These are phyloP conservation scores for Kodamaea fungicola DNA, from an alignment of 1,139 yeast genomes.

Conservation along the genomic window DNA sequence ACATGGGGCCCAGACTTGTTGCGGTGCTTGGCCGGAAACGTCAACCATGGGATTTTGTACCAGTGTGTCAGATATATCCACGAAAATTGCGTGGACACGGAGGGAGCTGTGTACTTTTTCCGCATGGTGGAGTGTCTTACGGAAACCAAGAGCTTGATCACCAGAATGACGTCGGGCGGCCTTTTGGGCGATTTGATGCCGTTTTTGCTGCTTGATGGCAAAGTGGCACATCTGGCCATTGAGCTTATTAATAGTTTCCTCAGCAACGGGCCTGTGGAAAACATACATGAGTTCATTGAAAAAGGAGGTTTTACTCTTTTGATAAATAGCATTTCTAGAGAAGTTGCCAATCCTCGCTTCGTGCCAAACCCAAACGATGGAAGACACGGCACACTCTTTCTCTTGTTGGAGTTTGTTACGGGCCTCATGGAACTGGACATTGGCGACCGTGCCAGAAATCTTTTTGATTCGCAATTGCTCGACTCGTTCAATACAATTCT, in stretches of 20 bases:
- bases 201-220: constrained; percentile 25
- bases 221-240: not conserved
- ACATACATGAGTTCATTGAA: constrained; percentile 59
- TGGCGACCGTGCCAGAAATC: constrained; percentile 80
- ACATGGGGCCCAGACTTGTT: constrained; percentile 77
- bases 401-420: constrained; percentile 56
- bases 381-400: not conserved
- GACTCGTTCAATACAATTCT: constrained; percentile 59
- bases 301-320: constrained; percentile 63
- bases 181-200: constrained; percentile 63
- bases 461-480: constrained; percentile 80
- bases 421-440: constrained; percentile 67
- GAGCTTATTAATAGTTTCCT: constrained; percentile 1
- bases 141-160: constrained; percentile 49
- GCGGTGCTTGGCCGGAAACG: constrained; percentile 84
- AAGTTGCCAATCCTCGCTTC: not conserved
- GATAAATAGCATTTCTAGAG: constrained; percentile 54
- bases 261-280: constrained; percentile 37
- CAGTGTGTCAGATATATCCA: constrained; percentile 65
- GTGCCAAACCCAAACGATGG: constrained; percentile 23
- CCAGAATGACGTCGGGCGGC: constrained; percentile 60
- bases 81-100: constrained; percentile 33
- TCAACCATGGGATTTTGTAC: constrained; percentile 78
- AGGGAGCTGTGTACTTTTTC: constrained; percentile 53
- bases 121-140: constrained; percentile 57